Evolutionary conservation across 2,329 filamentous ascomycete species (phyloP).

Genomic region (Alternaria viburni): DNA sequence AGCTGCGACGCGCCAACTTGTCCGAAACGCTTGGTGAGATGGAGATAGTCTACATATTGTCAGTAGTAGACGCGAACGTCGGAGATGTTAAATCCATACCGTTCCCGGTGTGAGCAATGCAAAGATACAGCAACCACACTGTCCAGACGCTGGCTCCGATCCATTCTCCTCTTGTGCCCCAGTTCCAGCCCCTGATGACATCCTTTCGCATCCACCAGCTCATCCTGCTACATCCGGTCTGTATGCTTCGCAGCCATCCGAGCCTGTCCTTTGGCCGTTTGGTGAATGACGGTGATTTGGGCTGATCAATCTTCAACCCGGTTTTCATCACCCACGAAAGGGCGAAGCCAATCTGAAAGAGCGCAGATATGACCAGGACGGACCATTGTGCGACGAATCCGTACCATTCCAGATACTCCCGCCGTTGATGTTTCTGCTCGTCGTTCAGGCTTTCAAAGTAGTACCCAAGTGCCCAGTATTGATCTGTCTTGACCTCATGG

Average conservation of each 20-base stretch:
- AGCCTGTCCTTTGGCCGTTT: slow-evolving; percentile 32
- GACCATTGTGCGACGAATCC: slow-evolving; percentile 64
- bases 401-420: slow-evolving; percentile 61
- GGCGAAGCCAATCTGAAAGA: slow-evolving; percentile 52
- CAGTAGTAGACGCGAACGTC: not conserved
- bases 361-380: slow-evolving; percentile 53
- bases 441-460: slow-evolving; percentile 60
- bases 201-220: slow-evolving; percentile 57
- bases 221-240: slow-evolving; percentile 33
- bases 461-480: slow-evolving; percentile 53
- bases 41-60: slow-evolving; percentile 61
- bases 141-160: slow-evolving; percentile 57
- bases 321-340: slow-evolving; percentile 39
- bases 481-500: slow-evolving; percentile 30
- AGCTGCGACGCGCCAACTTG: slow-evolving; percentile 65
- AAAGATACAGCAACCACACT: slow-evolving; percentile 59
- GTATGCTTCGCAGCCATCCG: slow-evolving; percentile 32
- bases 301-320: slow-evolving; percentile 40
- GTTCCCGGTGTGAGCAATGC: slow-evolving; percentile 58
- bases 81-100: slow-evolving; percentile 51
- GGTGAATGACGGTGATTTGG: slow-evolving; percentile 52
- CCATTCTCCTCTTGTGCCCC: slow-evolving; percentile 61
- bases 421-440: slow-evolving; percentile 58
- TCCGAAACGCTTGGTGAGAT: slow-evolving; percentile 67
- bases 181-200: slow-evolving; percentile 52